Conservation (phyloP, 257 asterid species). For the Echium plantagineum region DNA sequence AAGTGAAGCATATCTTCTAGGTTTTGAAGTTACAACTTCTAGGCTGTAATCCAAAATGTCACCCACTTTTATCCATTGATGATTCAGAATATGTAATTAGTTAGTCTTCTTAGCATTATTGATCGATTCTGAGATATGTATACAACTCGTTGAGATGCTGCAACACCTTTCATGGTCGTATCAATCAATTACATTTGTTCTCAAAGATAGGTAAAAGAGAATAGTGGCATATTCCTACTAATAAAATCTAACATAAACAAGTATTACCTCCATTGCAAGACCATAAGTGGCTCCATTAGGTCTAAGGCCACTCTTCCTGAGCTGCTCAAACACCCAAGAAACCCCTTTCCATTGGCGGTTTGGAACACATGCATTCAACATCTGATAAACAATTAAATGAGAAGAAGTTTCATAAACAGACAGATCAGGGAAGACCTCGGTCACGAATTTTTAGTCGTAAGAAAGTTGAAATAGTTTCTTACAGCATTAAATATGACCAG, state of each 20-base stretch:
- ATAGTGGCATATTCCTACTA: not conserved
- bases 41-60: not conserved
- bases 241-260: not conserved
- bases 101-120: not conserved
- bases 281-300: conserved; percentile 96
- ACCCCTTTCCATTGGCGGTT: conserved; percentile 93
- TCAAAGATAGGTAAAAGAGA: not conserved
- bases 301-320: conserved; percentile 63
- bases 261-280: conserved; percentile 91
- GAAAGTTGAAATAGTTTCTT: conserved; percentile 20
- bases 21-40: not conserved
- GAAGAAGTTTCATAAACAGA: conserved; percentile 7
- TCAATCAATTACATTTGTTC: not conserved
- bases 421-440: conserved; percentile 6
- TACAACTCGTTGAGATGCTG: not conserved
- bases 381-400: conserved; percentile 30
- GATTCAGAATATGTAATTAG: not conserved
- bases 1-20: not conserved
- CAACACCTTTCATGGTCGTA: not conserved
- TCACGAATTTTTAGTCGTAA: not conserved
- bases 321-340: conserved; percentile 83
- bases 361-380: conserved; percentile 83
- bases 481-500: conserved; percentile 81
- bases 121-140: too few species aligned
- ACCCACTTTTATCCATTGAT: not conserved